Evolutionary conservation across 1,139 yeast species (phyloP), one percentile per base, ranked within the genome.

Genomic region (Saccharomycopsis crataegensis): DNA sequence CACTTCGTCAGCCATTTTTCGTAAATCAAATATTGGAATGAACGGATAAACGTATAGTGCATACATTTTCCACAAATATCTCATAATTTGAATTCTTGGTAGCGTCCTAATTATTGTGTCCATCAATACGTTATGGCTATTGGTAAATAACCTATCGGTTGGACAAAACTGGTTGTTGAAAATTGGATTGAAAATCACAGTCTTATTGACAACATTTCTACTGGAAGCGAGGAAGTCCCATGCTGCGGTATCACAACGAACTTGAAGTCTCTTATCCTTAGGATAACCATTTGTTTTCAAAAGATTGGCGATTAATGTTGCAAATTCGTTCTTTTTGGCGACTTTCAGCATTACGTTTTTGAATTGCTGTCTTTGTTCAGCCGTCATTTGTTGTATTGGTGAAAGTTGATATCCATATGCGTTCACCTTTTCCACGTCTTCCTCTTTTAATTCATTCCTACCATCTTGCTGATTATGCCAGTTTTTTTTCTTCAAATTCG

Each of bases 241-340:
- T 8, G 57, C 48, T 16, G 45, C 54, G 6, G 43, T 28, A 12
- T 53, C 57, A 14, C 38, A 48, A 8, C 57, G 47, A 16, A 31
- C 40, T 8, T 32, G 31, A 8, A 53, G 42, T 36, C 54, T 16
- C 7, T 31, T 9, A 32, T 53, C 57, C 12, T 43, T 28, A 12
- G 9, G 6, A n/a, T 8, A 8, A n/a, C 33, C 28, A n/a, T 43
- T 34, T 2, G 47, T 12, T 36, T 53, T 51, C 46, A 53, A 36
- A 37, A 50, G 43, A 16, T 47, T 51, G 40, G 12, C 40, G 9
- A 53, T 43, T n/a, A 53, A 38, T 33, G 46, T 34, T 8, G 54
- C 54, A 50, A 46, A 53, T 33, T 53, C 57, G 38, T 53, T 55
- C 44, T 55, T 52, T 17, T 42, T 31, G 16, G 22, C 1, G 38